Percentiles rank a stretch among this genome's conserved stretches.
Conservation (phyloP, 441 rosid species). For the Corymbia citriodora region DNA sequence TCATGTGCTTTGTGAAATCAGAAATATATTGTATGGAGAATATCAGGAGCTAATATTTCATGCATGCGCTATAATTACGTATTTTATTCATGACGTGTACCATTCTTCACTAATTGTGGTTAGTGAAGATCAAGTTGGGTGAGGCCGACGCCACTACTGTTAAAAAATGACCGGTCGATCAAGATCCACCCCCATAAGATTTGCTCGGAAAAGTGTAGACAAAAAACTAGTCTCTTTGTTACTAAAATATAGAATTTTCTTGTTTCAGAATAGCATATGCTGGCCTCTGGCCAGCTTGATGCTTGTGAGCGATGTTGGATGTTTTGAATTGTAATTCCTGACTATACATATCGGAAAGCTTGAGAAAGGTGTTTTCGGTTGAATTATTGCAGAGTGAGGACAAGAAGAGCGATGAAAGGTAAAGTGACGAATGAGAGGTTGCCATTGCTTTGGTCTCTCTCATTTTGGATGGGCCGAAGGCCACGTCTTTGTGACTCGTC, state of each 20-base stretch:
- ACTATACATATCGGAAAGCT: neutral
- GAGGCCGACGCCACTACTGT: neutral
- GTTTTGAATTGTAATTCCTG: neutral
- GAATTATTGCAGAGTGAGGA: neutral
- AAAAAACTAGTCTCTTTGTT: neutral
- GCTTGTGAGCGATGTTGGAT: neutral
- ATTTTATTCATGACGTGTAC: neutral
- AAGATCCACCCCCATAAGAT: neutral
- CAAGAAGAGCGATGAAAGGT: neutral
- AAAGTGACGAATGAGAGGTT: neutral
- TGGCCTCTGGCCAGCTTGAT: neutral
- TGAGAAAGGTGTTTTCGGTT: neutral
- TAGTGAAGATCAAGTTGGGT: neutral
- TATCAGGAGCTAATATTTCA: neutral
- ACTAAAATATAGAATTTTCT: neutral
- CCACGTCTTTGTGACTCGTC: neutral
- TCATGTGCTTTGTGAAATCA: neutral
- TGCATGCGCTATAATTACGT: neutral
- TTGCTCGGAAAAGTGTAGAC: neutral
- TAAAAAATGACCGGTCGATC: neutral
- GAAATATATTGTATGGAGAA: neutral
- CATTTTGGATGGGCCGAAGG: neutral
- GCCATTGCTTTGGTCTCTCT: neutral
- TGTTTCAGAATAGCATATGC: neutral
- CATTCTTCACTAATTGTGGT: neutral